Percentiles rank a stretch among this genome's conserved stretches.
Conservation (phyloP, 352 stramenopile species). For the Pythium rhizo-oryzae region DNA sequence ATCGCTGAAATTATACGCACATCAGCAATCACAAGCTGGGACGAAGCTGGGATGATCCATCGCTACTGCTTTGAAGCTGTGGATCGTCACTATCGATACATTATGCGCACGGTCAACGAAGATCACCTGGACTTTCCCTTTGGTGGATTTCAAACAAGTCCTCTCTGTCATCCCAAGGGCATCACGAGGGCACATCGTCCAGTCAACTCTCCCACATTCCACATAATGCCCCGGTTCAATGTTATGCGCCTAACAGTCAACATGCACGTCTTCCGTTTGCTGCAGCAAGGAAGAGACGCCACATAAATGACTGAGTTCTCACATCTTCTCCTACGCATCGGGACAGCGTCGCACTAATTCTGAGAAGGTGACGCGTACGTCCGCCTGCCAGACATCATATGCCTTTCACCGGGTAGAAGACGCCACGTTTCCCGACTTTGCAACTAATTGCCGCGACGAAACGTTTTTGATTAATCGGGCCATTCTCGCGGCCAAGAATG, state of each 20-base stretch:
- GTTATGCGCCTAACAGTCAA: neutral
- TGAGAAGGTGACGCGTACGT: too few relatives aligned
- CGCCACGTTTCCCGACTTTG: neutral
- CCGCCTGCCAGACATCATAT: too few relatives aligned
- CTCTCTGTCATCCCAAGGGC: neutral
- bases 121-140: neutral
- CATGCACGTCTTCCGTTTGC: neutral
- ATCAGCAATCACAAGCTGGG: slow-evolving; percentile 5
- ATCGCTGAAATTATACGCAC: neutral
- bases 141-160: neutral
- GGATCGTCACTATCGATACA: neutral
- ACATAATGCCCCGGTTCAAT: neutral
- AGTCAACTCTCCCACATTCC: neutral
- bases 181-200: neutral
- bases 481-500: neutral
- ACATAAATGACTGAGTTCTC: neutral
- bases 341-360: neutral
- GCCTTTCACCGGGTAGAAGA: too few relatives aligned
- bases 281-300: neutral
- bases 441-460: neutral
- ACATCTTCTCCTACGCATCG: neutral
- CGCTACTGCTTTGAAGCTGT: neutral
- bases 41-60: slow-evolving; percentile 8
- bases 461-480: neutral
- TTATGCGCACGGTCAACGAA: neutral